Evolutionary conservation across 306 rosid genomes (phyloP).

Genomic region (Boehmeria nivea): DNA sequence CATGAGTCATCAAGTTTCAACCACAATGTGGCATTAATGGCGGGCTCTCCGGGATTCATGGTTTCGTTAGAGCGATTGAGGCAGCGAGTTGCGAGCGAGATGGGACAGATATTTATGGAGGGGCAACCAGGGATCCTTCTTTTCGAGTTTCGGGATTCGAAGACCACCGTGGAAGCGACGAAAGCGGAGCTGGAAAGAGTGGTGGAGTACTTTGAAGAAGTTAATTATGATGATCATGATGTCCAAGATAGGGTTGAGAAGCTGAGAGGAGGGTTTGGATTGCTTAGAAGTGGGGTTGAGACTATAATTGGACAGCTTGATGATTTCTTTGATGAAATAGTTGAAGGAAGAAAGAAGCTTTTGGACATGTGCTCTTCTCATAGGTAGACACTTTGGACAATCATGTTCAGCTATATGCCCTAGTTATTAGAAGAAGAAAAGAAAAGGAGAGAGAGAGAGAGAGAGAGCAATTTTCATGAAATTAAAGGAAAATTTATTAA

Average conservation of each 20-base stretch:
- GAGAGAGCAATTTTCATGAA: neutral
- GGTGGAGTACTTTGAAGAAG: conserved; percentile 12
- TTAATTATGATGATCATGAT: conserved; percentile 7
- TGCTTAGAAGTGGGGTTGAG: conserved; percentile 68
- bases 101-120: conserved; percentile 33
- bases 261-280: conserved; percentile 49
- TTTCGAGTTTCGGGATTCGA: conserved; percentile 56
- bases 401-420: conserved; percentile 13
- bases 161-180: conserved; percentile 50
- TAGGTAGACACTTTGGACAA: conserved; percentile 38
- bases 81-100: conserved; percentile 56
- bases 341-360: conserved; percentile 83
- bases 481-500: neutral
- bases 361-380: conserved; percentile 69
- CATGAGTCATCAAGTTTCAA: conserved; percentile 44
- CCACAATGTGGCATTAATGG: conserved; percentile 18
- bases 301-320: conserved; percentile 62
- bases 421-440: neutral
- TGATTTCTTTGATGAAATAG: conserved; percentile 91
- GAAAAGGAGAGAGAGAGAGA: neutral
- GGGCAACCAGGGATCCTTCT: conserved; percentile 60
- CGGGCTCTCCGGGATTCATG: conserved; percentile 45
- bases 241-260: conserved; percentile 46
- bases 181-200: conserved; percentile 49
- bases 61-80: conserved; percentile 49